Conservation (phyloP, 2,329 filamentous ascomycete genomes). For the Teratosphaeria viscida region DNA sequence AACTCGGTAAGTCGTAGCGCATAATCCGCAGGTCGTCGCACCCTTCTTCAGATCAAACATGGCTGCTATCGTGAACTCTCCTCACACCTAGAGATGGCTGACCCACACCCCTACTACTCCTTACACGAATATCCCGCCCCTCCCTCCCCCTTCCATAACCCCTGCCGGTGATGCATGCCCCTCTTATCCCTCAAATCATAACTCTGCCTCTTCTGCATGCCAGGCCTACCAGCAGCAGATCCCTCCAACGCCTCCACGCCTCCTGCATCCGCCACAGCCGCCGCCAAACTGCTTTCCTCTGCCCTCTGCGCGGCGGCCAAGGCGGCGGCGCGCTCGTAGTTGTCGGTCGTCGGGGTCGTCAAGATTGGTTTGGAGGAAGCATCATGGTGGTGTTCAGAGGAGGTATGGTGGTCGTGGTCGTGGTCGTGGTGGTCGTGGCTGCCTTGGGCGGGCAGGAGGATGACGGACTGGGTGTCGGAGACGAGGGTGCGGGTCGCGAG, state of each 20-base stretch:
- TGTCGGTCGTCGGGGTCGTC: conserved; percentile 14
- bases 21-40: not conserved
- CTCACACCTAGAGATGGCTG: not conserved
- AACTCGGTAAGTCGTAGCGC: not conserved
- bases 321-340: conserved; percentile 20
- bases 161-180: conserved; percentile 17
- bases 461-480: conserved; percentile 9
- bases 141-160: conserved; percentile 11
- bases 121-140: not conserved
- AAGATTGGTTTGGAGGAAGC: conserved; percentile 2
- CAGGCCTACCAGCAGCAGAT: conserved; percentile 8
- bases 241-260: not conserved
- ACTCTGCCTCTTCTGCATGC: conserved; percentile 18
- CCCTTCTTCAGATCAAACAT: not conserved
- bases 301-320: conserved; percentile 7
- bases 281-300: not conserved
- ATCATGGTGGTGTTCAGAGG: not conserved
- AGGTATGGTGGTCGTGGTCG: conserved; percentile 1
- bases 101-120: not conserved
- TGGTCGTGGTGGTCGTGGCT: conserved; percentile 6
- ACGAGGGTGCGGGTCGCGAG: conserved; percentile 12
- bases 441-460: conserved; percentile 8
- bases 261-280: not conserved
- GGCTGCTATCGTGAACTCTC: not conserved
- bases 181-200: conserved; percentile 23